These are phyloP conservation scores for Macrolepiota albuminosa DNA, from an alignment of 768 basidiomycete species.

Conservation along the genomic window DNA sequence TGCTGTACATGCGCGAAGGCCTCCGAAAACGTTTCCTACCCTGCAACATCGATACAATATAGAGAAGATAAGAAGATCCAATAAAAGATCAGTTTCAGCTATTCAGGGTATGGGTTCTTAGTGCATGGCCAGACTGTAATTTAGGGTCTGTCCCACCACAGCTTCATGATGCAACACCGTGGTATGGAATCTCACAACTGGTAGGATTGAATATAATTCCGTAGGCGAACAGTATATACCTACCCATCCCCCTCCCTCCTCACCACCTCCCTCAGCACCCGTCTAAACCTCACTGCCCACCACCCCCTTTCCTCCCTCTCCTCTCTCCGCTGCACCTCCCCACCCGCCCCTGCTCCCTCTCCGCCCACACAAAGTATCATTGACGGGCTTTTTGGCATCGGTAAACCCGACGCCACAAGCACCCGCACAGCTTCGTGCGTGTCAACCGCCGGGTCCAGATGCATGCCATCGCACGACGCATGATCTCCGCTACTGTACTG, in stretches of 20 bases:
- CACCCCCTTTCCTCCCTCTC: neutral
- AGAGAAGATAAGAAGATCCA: too few relatives aligned
- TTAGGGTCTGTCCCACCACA: too few relatives aligned
- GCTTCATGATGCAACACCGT: too few relatives aligned
- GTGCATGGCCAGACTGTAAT: too few relatives aligned
- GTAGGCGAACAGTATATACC: neutral
- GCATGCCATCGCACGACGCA: constrained; percentile 7
- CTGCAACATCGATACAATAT: too few relatives aligned
- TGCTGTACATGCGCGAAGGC: too few relatives aligned
- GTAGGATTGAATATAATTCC: too few relatives aligned
- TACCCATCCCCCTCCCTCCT: neutral
- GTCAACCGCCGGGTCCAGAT: constrained; percentile 24
- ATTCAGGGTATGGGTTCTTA: too few relatives aligned
- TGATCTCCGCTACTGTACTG: constrained; percentile 6
- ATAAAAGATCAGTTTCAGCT: too few relatives aligned
- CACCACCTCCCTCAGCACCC: neutral
- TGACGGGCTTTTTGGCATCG: constrained; percentile 73
- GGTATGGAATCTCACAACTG: neutral
- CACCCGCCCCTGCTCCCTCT: constrained; percentile 15
- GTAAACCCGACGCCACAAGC: constrained; percentile 39
- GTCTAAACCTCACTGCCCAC: neutral
- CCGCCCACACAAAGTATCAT: constrained; percentile 16
- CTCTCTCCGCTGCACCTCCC: neutral
- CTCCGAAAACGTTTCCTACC: too few relatives aligned
- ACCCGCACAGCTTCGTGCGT: constrained; percentile 30